These are phyloP conservation scores for Volutella citrinella DNA, from an alignment of 2,329 filamentous ascomycete genomes.

Conservation along the genomic window DNA sequence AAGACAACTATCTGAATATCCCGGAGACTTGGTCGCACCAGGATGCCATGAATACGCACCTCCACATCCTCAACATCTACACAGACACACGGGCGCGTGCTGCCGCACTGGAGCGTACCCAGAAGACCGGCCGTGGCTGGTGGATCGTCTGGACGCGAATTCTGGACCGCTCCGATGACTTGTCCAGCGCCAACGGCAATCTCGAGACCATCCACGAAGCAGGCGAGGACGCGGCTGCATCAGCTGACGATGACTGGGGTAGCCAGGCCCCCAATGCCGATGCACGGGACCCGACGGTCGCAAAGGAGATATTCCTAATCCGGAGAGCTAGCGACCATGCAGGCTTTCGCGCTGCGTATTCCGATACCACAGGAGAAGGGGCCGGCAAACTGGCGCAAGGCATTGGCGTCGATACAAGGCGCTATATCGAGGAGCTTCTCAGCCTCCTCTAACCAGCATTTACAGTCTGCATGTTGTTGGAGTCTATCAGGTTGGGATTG, in stretches of 20 bases:
- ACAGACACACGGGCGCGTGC: conserved; percentile 38
- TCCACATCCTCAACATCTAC: conserved; percentile 59
- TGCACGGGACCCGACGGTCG: conserved; percentile 18
- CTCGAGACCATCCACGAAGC: conserved; percentile 27
- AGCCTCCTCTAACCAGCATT: conserved; percentile 44
- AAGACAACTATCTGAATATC: conserved; percentile 37
- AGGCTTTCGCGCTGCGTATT: conserved; percentile 34
- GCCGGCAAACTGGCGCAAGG: conserved; percentile 64
- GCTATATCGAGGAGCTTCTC: conserved; percentile 71
- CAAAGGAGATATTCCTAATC: conserved; percentile 62
- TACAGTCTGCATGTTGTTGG: too few species aligned
- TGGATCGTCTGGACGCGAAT: conserved; percentile 67
- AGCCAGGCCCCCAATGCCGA: conserved; percentile 14
- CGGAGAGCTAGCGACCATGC: conserved; percentile 57
- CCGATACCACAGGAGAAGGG: conserved; percentile 45
- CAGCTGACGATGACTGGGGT: conserved; percentile 1
- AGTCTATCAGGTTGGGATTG: too few species aligned
- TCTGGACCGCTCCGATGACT: conserved; percentile 33
- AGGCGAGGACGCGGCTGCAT: conserved; percentile 12
- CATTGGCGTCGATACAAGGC: conserved; percentile 73
- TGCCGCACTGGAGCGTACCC: conserved; percentile 56
- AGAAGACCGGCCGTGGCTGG: conserved; percentile 65
- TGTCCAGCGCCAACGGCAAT: conserved; percentile 10
- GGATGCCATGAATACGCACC: conserved; percentile 64
- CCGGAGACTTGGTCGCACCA: conserved; percentile 51